A percentile compares a stretch with the other conserved stretches of the same genome.
These are phyloP conservation scores for Fusarium coffeatum DNA, from an alignment of 2,329 filamentous ascomycete species.

Conservation along the genomic window DNA sequence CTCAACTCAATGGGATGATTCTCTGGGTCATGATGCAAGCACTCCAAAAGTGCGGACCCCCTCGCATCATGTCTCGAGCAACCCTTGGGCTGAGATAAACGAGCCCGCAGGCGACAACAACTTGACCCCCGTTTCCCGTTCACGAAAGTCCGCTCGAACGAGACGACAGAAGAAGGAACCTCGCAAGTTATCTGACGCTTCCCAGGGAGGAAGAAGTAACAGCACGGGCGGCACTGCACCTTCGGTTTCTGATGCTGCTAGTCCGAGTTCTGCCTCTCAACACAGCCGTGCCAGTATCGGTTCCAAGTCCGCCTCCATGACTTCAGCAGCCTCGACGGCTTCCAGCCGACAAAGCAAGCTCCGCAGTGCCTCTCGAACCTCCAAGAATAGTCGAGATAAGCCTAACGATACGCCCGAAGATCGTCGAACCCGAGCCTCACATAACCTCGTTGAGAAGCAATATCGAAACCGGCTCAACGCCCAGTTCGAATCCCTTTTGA, in stretches of 20 bases:
- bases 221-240: conserved; percentile 33
- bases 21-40: conserved; percentile 36
- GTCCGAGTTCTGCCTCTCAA: conserved; percentile 42
- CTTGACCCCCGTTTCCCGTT: conserved; percentile 14
- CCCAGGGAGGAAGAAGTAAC: conserved; percentile 28
- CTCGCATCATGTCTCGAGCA: conserved; percentile 34
- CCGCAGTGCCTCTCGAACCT: conserved; percentile 46
- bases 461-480: conserved; percentile 46
- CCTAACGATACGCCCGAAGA: conserved; percentile 46
- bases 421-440: conserved; percentile 46
- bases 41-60: conserved; percentile 45
- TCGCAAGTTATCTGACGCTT: conserved; percentile 36
- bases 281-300: conserved; percentile 41
- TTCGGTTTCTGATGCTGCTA: conserved; percentile 41
- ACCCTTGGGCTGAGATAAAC: conserved; percentile 44
- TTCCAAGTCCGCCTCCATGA: conserved; percentile 42
- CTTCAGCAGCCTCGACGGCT: conserved; percentile 40
- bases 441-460: conserved; percentile 47
- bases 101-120: conserved; percentile 26
- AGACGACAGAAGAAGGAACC: conserved; percentile 35
- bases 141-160: conserved; percentile 36
- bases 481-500: conserved; percentile 45
- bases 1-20: conserved; percentile 41
- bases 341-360: conserved; percentile 46
- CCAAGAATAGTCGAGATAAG: conserved; percentile 44